Evolutionary conservation across 2,329 filamentous ascomycete genomes (phyloP), one percentile per base, ranked within the genome.

Genomic region (Penicillium carneum): DNA sequence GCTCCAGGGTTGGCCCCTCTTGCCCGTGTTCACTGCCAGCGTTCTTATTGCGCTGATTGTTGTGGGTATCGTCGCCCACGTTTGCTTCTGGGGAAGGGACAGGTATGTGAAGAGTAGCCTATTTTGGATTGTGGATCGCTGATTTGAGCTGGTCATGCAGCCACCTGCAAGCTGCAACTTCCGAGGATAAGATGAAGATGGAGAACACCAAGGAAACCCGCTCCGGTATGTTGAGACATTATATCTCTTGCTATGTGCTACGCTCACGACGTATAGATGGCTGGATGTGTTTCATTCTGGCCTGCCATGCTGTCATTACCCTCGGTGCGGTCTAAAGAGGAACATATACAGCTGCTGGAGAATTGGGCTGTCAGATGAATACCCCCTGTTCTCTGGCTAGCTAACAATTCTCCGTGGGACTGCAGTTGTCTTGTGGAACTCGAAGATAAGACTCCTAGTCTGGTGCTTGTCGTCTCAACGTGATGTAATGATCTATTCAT

Each of bases 301-400:
- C 48, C 31, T 58, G 39, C n/a, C 48, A 52, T n/a, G 56, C 56
- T 58, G 56, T n/a, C 29, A 51, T 58, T 53, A 53, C 56, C 39
- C 56, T 58, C 31, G 31, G 51, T 46, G 39, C 11, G 36, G 16
- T 45, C 41, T 54, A 31, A 54, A 2, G 29, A 46, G 18, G 31
- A 33, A 18, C 18, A 14, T n/a, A 9, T 36, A 6, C 10, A 34
- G 51, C 14, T 46, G 51, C 11, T 42, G 39, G 20, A 14, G 29
- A 46, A 18, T 16, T n/a, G 6, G 29, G 12, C 29, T 29, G 41
- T 20, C 26, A 45, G 31, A 20, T 8, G 10, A 16, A 45, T 45
- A 4, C 18, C 14, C 20, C 16, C 39, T 34, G 51, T 26, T 34
- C n/a, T 54, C 16, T 26, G 18, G 7, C 29, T 9, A 11, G 41